Percentiles rank a stretch among this genome's conserved stretches.
These are phyloP conservation scores for Stentor coeruleus DNA, from an alignment of 73 alveolate genomes.

Conservation along the genomic window DNA sequence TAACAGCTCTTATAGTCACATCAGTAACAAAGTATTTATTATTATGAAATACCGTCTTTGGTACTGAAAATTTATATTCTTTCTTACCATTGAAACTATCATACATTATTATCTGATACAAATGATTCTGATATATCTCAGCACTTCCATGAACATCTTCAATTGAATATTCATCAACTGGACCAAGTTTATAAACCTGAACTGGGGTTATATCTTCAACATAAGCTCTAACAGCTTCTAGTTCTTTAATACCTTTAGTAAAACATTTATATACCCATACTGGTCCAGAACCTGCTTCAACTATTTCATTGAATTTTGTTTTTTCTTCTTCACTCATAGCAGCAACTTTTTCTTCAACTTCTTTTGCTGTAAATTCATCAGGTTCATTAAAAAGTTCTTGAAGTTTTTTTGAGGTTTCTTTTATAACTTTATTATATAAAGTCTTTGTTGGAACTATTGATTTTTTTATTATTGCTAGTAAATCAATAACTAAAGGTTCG, in stretches of 20 bases:
- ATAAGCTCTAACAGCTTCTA: not conserved
- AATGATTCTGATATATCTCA: slow-evolving; percentile 1
- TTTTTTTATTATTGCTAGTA: no score
- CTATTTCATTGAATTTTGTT: not conserved
- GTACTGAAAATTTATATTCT: not conserved
- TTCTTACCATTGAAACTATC: not conserved
- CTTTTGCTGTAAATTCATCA: not conserved
- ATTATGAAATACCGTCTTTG: not conserved
- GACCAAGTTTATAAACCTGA: not conserved
- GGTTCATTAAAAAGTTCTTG: not conserved
- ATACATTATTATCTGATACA: not conserved
- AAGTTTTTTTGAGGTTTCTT: not conserved
- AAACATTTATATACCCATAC: not conserved
- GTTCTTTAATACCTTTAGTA: not conserved
- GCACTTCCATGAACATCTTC: not conserved
- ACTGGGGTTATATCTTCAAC: not conserved
- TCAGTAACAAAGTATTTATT: not conserved
- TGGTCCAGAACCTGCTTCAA: not conserved
- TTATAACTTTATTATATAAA: not conserved
- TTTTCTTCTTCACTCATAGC: not conserved
- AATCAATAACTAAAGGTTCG: not conserved
- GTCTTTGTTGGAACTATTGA: not conserved
- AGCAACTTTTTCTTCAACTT: not conserved
- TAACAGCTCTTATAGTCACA: not conserved
- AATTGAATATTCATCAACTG: not conserved